Evolutionary conservation across 164 flowering plant genomes (phyloP), one percentile per base, ranked within the genome.

Genomic region (Liriodendron chinense): DNA sequence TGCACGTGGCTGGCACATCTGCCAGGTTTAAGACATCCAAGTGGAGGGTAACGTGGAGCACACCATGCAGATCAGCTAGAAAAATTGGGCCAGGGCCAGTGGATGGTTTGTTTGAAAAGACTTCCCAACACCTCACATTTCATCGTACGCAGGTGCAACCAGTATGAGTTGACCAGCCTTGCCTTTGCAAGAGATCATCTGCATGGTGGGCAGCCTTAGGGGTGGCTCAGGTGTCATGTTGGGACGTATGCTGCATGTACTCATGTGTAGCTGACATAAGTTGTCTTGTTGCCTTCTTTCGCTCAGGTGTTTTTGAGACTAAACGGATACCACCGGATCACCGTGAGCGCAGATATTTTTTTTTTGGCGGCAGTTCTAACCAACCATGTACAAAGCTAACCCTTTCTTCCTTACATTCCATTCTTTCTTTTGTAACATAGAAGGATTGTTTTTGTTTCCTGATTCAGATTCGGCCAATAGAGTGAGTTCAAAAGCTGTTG

Each of bases 311-410:
- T 79, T 82, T 83, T 72, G 43, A 24, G 79, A 80, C 71, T 79
- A 69, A 73, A 78, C 75, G 26, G 84, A 84, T 65, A 76, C 70
- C 68, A 74, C 47, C 76, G 76, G 50, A 77, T 68, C 22, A 75
- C 78, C 72, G 48, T 65, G 71, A 26, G 73, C 72, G 53, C 74
- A 71, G 49, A 75, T 53, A 1, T 12, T 53, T 53, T 53, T 53
- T 16, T 34, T 34, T 34, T 34, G 43, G 43, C 43, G 43, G 18
- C 78, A 73, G 82, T 79, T 81, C 77, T 79, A 78, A 26, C 75
- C 65, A 81, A 76, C 81, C 77, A 14, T 90, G 90, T 88, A 90
- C 85, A 85, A 67, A 85, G 78, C 82, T 86, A 82, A 86, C 89
- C 89, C 80, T 14, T 14, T 65, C 68, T 49, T 73, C 49, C 76